Conservation (phyloP, 2,329 filamentous ascomycete genomes). For the Aspergillus sp. region DNA sequence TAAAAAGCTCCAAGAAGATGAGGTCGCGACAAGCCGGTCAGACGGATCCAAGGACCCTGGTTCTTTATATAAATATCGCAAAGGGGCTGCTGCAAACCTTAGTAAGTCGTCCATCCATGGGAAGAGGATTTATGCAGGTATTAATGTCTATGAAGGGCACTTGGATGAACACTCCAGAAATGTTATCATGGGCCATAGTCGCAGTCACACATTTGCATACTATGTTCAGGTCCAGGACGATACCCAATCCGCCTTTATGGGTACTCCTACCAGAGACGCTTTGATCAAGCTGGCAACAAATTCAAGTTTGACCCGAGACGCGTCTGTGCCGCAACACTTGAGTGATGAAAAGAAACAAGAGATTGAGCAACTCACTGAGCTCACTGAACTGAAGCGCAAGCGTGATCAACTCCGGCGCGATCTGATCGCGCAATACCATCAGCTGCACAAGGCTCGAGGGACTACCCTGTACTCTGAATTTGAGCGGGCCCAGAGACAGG, state of each 20-base stretch:
- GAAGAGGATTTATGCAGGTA: neutral
- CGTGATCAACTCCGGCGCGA: constrained; percentile 1
- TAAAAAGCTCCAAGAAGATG: constrained; percentile 8
- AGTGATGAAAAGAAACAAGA: constrained; percentile 4
- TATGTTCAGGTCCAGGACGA: constrained; percentile 11
- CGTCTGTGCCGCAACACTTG: constrained; percentile 9
- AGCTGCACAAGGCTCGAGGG: constrained; percentile 1
- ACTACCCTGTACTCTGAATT: neutral
- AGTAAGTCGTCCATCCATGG: constrained; percentile 4
- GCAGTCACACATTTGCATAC: constrained; percentile 6
- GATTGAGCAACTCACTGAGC: constrained; percentile 6
- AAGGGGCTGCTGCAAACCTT: constrained; percentile 17
- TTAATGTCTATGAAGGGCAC: constrained; percentile 7
- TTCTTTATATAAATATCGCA: constrained; percentile 20
- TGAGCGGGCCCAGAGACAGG: neutral
- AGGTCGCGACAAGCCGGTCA: constrained; percentile 9
- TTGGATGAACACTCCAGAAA: constrained; percentile 12
- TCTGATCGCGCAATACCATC: constrained; percentile 4
- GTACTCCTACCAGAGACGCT: constrained; percentile 7
- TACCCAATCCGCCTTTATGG: constrained; percentile 11
- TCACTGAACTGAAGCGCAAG: constrained; percentile 6
- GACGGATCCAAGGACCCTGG: constrained; percentile 13
- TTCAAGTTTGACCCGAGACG: constrained; percentile 10
- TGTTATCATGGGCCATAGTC: constrained; percentile 12
- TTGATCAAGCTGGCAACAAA: constrained; percentile 9